Percentiles rank a stretch among this genome's conserved stretches.
Conservation (phyloP, 192 early-diverging fungal species). For the Backusella psychrophila region DNA sequence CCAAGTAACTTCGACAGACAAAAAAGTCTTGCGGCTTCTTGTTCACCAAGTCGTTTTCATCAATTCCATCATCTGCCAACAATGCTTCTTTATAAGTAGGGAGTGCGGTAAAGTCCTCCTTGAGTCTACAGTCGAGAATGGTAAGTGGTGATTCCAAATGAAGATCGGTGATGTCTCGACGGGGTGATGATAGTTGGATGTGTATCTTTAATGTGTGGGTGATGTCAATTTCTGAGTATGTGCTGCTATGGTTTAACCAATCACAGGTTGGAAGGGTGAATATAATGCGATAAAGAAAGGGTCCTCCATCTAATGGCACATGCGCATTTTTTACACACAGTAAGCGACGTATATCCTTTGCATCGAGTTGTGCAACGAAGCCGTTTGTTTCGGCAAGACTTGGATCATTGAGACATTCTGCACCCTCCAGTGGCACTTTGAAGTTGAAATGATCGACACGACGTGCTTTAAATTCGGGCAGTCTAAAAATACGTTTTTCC, state of each 20-base stretch:
- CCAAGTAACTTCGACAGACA: constrained; percentile 23
- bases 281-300: constrained; percentile 19
- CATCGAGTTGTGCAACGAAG: not conserved
- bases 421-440: not conserved
- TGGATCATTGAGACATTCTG: not conserved
- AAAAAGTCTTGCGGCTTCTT: constrained; percentile 7
- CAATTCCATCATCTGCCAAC: not conserved
- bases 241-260: constrained; percentile 24
- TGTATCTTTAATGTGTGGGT: constrained; percentile 24
- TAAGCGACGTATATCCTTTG: constrained; percentile 7
- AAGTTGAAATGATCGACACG: constrained; percentile 15
- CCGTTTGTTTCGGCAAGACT: not conserved
- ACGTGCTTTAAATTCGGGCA: constrained; percentile 29
- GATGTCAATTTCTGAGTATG: constrained; percentile 23
- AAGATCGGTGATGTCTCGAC: constrained; percentile 10
- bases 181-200: constrained; percentile 14
- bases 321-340: constrained; percentile 21
- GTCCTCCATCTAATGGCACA: not conserved
- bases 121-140: constrained; percentile 28
- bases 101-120: constrained; percentile 25
- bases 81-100: constrained; percentile 27
- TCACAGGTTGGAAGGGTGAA: constrained; percentile 31
- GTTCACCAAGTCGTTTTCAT: not conserved
- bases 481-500: constrained; percentile 19
- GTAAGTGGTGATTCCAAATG: constrained; percentile 25